Percentiles rank a stretch among this genome's conserved stretches.
phyloP scores from a whole-genome alignment of 2,329 filamentous ascomycete genomes.

The Exophiala spinifera region DNA sequence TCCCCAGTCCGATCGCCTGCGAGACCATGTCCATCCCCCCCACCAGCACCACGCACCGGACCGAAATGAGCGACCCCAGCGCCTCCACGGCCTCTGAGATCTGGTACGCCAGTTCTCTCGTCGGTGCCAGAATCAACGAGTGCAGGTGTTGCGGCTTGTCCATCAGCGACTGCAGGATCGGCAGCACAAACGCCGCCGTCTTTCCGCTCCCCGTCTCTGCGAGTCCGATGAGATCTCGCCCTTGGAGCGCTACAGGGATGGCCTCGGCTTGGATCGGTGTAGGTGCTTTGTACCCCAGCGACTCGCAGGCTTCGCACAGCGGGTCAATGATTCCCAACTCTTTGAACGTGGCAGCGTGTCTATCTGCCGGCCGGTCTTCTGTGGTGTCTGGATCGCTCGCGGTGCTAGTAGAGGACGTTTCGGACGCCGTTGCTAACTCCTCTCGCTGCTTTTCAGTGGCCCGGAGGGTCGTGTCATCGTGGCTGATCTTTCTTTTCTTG shows the following conservation, averaged over 20 bases:
- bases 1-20: slow-evolving; percentile 86
- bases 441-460: neutral
- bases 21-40: slow-evolving; percentile 95
- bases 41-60: slow-evolving; percentile 80
- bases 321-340: slow-evolving; percentile 74
- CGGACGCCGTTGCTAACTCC: neutral
- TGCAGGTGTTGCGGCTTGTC: slow-evolving; percentile 83
- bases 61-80: slow-evolving; percentile 80
- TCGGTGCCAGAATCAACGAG: slow-evolving; percentile 86
- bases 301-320: slow-evolving; percentile 81
- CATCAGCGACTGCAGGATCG: slow-evolving; percentile 86
- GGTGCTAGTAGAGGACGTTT: slow-evolving; percentile 14
- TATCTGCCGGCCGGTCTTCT: no score
- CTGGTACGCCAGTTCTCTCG: slow-evolving; percentile 87
- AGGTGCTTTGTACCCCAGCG: slow-evolving; percentile 76
- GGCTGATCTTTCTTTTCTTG: slow-evolving; percentile 41
- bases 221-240: slow-evolving; percentile 85
- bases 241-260: slow-evolving; percentile 75
- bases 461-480: slow-evolving; percentile 5
- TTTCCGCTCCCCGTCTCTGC: slow-evolving; percentile 96
- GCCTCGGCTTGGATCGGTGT: slow-evolving; percentile 86
- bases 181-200: slow-evolving; percentile 89
- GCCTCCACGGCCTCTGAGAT: slow-evolving; percentile 86
- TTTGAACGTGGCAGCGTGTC: slow-evolving; percentile 46
- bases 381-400: slow-evolving; percentile 1